Conservation (phyloP, 202 grass and related monocot genomes). For the Cymbopogon flexuosus region DNA sequence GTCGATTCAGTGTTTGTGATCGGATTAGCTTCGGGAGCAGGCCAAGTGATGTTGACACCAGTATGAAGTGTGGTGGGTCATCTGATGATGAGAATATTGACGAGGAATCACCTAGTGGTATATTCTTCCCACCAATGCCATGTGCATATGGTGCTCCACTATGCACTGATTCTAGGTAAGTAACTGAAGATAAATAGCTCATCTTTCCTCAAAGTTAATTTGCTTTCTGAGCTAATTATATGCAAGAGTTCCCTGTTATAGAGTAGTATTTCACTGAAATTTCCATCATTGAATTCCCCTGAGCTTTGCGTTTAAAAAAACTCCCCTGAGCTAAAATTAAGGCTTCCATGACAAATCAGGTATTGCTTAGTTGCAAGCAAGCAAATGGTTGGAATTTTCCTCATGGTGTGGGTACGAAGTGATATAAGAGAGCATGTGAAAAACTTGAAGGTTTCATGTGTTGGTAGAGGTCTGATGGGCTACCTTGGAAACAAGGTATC, state of each 20-base stretch:
- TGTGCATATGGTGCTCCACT: slow-evolving; percentile 57
- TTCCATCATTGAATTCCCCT: background rate
- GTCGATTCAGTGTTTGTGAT: slow-evolving; percentile 91
- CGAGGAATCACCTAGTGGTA: slow-evolving; percentile 58
- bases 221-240: background rate
- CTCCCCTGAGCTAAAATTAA: slow-evolving; percentile 10
- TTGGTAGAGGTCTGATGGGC: slow-evolving; percentile 93
- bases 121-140: slow-evolving; percentile 61
- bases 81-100: slow-evolving; percentile 80
- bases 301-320: background rate
- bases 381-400: slow-evolving; percentile 95
- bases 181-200: background rate
- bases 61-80: slow-evolving; percentile 66
- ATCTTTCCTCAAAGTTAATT: background rate
- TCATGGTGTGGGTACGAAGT: slow-evolving; percentile 84
- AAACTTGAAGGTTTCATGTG: slow-evolving; percentile 94
- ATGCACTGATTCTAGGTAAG: slow-evolving; percentile 53
- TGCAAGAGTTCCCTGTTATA: background rate
- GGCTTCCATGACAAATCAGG: slow-evolving; percentile 30
- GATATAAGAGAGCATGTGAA: slow-evolving; percentile 82
- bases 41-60: slow-evolving; percentile 81
- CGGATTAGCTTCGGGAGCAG: slow-evolving; percentile 80
- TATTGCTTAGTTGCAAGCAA: slow-evolving; percentile 94
- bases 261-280: background rate
- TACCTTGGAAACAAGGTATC: slow-evolving; percentile 97